Evolutionary conservation across 495 filamentous ascomycete species (phyloP), one percentile per base, ranked within the genome.

Genomic region (Talaromyces adpressus): DNA sequence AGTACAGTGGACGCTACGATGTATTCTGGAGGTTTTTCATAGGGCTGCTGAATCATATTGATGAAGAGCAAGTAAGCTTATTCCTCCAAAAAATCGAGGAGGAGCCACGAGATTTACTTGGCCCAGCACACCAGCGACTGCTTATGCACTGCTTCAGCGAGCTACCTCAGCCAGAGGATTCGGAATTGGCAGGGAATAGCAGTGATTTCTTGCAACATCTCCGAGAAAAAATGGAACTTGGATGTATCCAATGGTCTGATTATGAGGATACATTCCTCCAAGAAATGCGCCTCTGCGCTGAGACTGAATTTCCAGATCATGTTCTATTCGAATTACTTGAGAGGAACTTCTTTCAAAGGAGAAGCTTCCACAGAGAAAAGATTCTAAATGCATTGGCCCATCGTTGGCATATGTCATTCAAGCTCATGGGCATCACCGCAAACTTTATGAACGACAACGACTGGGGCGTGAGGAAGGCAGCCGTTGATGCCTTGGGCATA

Each of bases 21-120:
- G 66, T 79, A 23, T 65, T 78, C 23, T 81, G 77, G 77, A 73
- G 77, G 34, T 81, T 81, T 69, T 75, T 76, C 47, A 64, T 73
- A 23, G 78, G 78, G 47, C 68, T 79, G 30, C 69, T 81, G 65
- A 54, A 69, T 18, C 61, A 60, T 29, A 53, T 59, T 18, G 49
- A 61, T 12, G 18, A 53, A 54, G 30, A 65, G 8, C 41, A 64
- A 51, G 3, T 65, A 61, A 60, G 30, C 29, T 18, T 32, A 30
- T 79, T 79, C 67, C 73, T 80, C 52, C 6, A 72, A 30, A 62
- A 61, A 52, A 70, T 79, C n/a, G 71, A 79, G 30, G 29, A 66
- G 1, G 67, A 77, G 59, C 77, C 75, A 61, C 68, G 67, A 23
- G 76, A 79, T 62, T 64, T 79, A 5, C 57, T 80, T 6, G 74